Evolutionary conservation across 2,329 filamentous ascomycete species (phyloP).

Genomic region (Coniella lustricola): DNA sequence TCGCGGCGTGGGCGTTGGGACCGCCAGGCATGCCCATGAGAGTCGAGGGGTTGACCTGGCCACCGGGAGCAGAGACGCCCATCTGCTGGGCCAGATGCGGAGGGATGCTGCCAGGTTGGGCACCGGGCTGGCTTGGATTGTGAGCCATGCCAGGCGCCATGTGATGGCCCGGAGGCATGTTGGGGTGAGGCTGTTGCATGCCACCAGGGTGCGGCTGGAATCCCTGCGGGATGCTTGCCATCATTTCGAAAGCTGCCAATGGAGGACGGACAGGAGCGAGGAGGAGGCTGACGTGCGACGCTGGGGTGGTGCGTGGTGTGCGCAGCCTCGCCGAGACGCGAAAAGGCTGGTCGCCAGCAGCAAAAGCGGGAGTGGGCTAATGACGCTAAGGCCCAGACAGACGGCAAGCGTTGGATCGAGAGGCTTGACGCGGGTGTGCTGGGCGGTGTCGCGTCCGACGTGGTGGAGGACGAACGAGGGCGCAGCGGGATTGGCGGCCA

Average conservation of each 20-base stretch:
- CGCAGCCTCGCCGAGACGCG: conserved; percentile 23
- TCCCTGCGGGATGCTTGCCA: conserved; percentile 60
- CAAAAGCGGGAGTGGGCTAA: conserved; percentile 1
- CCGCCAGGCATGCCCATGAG: conserved; percentile 76
- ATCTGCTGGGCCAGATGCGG: conserved; percentile 64
- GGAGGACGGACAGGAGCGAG: conserved; percentile 37
- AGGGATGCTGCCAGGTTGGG: conserved; percentile 55
- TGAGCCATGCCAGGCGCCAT: conserved; percentile 58
- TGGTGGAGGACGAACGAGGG: conserved; percentile 8
- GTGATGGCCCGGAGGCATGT: conserved; percentile 58
- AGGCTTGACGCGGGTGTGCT: conserved; percentile 1
- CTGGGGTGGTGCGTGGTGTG: conserved; percentile 41
- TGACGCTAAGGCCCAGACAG: not conserved
- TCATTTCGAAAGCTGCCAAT: conserved; percentile 54
- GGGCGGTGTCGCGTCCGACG: not conserved
- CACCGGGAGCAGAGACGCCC: conserved; percentile 64
- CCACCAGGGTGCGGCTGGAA: conserved; percentile 61
- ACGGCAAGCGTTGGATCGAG: not conserved
- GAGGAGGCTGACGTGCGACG: conserved; percentile 49
- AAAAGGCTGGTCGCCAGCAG: not conserved
- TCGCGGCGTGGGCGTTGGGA: conserved; percentile 56
- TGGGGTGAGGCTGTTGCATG: conserved; percentile 61
- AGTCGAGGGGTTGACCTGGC: conserved; percentile 63
- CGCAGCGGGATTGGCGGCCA: conserved; percentile 10
- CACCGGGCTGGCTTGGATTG: conserved; percentile 63